Conservation (phyloP, 2,329 filamentous ascomycete genomes). For the Periconia sp. region DNA sequence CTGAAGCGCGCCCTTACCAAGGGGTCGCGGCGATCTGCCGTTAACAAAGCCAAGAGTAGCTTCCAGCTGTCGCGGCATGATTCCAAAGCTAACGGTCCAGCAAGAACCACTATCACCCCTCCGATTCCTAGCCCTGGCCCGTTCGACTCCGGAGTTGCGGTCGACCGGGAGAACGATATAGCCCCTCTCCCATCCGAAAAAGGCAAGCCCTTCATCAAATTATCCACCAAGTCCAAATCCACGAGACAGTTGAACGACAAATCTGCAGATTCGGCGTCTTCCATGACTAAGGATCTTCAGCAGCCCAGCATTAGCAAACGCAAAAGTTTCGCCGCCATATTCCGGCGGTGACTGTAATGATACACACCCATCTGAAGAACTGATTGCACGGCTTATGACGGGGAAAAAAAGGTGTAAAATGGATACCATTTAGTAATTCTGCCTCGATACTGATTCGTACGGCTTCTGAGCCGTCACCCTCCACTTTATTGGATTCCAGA, state of each 20-base stretch:
- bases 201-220: conserved; percentile 20
- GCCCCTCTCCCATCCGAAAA: conserved; percentile 28
- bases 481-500: no score
- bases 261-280: conserved; percentile 19
- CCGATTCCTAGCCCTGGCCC: conserved; percentile 37
- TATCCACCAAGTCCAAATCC: conserved; percentile 15
- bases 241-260: conserved; percentile 7
- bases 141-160: conserved; percentile 38
- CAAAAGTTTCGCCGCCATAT: conserved; percentile 51
- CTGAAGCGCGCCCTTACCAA: conserved; percentile 47
- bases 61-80: conserved; percentile 36
- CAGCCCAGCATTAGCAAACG: conserved; percentile 47
- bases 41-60: conserved; percentile 41
- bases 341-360: conserved; percentile 32
- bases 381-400: no score
- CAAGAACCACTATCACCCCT: conserved; percentile 31
- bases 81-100: conserved; percentile 30
- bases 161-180: conserved; percentile 27
- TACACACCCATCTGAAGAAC: neutral
- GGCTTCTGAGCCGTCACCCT: no score
- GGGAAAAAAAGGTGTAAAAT: neutral
- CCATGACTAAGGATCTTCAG: conserved; percentile 32
- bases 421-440: neutral
- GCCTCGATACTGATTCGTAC: no score
- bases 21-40: conserved; percentile 34